These are phyloP conservation scores for Lathyrus tuberosus DNA, from an alignment of 306 rosid genomes.

Conservation along the genomic window DNA sequence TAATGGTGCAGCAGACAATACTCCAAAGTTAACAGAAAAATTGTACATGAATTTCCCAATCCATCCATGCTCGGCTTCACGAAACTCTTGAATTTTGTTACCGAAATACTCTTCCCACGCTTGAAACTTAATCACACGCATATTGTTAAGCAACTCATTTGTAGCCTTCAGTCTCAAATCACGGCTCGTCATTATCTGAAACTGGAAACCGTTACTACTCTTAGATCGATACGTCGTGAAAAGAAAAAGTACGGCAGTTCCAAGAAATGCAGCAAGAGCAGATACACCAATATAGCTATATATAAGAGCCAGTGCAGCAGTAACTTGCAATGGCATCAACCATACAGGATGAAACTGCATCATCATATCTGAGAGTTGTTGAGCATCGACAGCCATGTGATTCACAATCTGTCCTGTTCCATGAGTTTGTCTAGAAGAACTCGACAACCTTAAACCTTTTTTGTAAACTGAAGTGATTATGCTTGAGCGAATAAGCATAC, in stretches of 20 bases:
- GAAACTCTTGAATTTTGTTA: conserved; percentile 57
- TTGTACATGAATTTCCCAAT: conserved; percentile 76
- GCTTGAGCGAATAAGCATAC: conserved; percentile 75
- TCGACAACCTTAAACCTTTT: conserved; percentile 70
- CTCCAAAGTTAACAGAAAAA: conserved; percentile 49
- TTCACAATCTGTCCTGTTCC: conserved; percentile 88
- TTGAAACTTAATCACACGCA: conserved; percentile 87
- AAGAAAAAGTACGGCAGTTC: conserved; percentile 42
- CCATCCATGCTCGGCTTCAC: conserved; percentile 70
- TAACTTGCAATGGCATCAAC: conserved; percentile 80
- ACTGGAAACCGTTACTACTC: conserved; percentile 63
- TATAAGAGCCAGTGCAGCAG: conserved; percentile 57
- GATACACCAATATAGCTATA: conserved; percentile 59
- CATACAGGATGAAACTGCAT: conserved; percentile 75
- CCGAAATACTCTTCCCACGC: conserved; percentile 89
- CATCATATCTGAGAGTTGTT: conserved; percentile 81
- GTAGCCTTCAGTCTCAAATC: conserved; percentile 86
- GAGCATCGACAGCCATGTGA: conserved; percentile 91
- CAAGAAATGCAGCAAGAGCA: conserved; percentile 53
- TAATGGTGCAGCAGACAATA: conserved; percentile 60
- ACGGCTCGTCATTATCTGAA: conserved; percentile 65
- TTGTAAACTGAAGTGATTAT: conserved; percentile 69
- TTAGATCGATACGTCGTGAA: conserved; percentile 51
- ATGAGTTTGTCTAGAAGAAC: conserved; percentile 74
- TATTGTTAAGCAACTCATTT: conserved; percentile 74